Conservation (phyloP, 305 asterid species). For the Solanum hybrid region DNA sequence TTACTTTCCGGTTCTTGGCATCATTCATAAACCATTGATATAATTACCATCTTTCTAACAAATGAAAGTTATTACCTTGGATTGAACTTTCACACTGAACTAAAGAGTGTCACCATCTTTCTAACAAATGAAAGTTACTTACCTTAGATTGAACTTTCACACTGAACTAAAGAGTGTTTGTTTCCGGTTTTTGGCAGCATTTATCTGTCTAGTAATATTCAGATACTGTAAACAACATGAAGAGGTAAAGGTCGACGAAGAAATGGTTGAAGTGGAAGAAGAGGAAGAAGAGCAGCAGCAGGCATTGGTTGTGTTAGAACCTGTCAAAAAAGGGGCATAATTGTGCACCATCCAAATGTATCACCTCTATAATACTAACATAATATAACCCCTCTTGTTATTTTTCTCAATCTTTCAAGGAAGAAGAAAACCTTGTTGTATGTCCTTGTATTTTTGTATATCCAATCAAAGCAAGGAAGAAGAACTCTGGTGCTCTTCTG, state of each 20-base stretch:
- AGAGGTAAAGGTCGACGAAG: constrained; percentile 23
- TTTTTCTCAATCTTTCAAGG: not conserved
- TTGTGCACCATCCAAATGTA: not conserved
- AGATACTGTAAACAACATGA: constrained; percentile 48
- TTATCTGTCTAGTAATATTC: constrained; percentile 60
- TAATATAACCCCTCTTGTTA: not conserved
- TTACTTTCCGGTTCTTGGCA: constrained; percentile 23
- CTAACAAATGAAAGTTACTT: too few relatives aligned
- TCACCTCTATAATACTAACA: not conserved
- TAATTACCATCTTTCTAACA: not conserved
- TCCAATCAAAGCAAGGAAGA: not conserved
- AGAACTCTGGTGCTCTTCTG: not conserved
- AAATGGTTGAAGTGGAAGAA: constrained; percentile 8
- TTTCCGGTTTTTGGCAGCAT: constrained; percentile 41
- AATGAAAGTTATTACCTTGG: not conserved
- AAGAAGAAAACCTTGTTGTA: not conserved
- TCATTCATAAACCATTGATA: constrained; percentile 35
- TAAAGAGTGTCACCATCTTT: not conserved
- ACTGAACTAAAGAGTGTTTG: not conserved
- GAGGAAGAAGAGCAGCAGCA: constrained; percentile 14
- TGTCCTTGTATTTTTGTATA: not conserved
- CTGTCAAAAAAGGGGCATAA: constrained; percentile 4
- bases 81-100: not conserved
- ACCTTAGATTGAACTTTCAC: not conserved
- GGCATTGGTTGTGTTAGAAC: constrained; percentile 44